These are phyloP conservation scores for Tagetes patula DNA, from an alignment of 129 eudicot genomes.

Conservation along the genomic window DNA sequence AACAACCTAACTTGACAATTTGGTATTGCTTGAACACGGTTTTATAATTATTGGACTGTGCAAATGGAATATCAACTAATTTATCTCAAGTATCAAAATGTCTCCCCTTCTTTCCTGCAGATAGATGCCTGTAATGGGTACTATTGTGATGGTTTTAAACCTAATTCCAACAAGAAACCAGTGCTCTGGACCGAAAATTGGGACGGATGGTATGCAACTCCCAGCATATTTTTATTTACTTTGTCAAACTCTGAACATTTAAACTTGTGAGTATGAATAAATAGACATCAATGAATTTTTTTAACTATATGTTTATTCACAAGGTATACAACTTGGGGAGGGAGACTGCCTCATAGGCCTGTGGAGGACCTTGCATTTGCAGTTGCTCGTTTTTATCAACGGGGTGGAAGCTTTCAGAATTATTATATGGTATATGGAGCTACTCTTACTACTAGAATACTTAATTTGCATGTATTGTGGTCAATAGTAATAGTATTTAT, in stretches of 20 bases:
- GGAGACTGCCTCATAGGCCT: constrained; percentile 87
- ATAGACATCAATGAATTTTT: background rate
- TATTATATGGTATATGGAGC: constrained; percentile 78
- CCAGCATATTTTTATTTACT: constrained; percentile 5
- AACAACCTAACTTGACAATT: constrained; percentile 15
- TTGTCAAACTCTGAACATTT: constrained; percentile 21
- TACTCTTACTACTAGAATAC: constrained; percentile 8
- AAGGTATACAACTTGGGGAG: constrained; percentile 97
- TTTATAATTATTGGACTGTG: constrained; percentile 7
- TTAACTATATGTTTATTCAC: constrained; percentile 6
- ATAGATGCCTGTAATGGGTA: constrained; percentile 96
- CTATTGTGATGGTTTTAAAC: constrained; percentile 89
- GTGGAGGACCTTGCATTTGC: constrained; percentile 93
- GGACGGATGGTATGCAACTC: constrained; percentile 84
- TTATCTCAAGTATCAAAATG: constrained; percentile 17
- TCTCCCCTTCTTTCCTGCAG: constrained; percentile 38
- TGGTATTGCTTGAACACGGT: background rate
- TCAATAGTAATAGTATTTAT: background rate
- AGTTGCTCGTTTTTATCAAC: constrained; percentile 96
- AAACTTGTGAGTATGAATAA: background rate
- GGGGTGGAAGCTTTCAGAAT: constrained; percentile 97
- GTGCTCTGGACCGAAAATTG: constrained; percentile 92
- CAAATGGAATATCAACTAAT: constrained; percentile 7
- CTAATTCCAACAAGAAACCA: constrained; percentile 88
- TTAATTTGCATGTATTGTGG: constrained; percentile 13